Evolutionary conservation across 2,329 filamentous ascomycete species (phyloP).

Genomic region (Aspergillus fructus): DNA sequence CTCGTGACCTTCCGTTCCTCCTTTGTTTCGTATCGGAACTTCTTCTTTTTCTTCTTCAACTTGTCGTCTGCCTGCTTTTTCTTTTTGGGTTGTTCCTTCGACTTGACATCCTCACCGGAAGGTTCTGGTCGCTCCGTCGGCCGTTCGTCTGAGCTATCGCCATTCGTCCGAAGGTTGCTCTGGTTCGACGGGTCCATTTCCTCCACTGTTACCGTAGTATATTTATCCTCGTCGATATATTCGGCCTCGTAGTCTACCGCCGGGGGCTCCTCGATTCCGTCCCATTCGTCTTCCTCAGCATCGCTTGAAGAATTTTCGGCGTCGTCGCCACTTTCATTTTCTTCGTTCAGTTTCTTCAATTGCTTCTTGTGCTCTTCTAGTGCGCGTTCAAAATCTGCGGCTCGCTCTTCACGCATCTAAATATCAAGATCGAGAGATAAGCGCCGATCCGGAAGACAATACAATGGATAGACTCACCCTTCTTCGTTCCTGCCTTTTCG

Average conservation of each 20-base stretch:
- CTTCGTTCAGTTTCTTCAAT: slow-evolving; percentile 60
- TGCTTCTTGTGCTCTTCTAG: slow-evolving; percentile 73
- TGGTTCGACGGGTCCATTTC: slow-evolving; percentile 77
- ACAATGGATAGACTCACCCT: slow-evolving; percentile 58
- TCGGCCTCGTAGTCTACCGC: slow-evolving; percentile 79
- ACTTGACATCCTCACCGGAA: slow-evolving; percentile 25
- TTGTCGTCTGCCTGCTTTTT: slow-evolving; percentile 48
- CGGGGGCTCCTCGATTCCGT: slow-evolving; percentile 58
- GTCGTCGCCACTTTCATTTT: slow-evolving; percentile 23
- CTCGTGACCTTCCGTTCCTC: slow-evolving; percentile 67
- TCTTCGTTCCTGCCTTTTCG: slow-evolving; percentile 70
- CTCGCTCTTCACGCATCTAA: slow-evolving; percentile 80
- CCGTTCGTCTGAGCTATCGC: slow-evolving; percentile 28
- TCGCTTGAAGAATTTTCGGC: slow-evolving; percentile 20
- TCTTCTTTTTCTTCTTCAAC: slow-evolving; percentile 79
- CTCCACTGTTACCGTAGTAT: slow-evolving; percentile 92
- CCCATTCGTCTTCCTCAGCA: slow-evolving; percentile 59
- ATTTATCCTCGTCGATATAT: slow-evolving; percentile 94
- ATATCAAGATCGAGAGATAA: slow-evolving; percentile 3
- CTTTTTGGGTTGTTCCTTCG: slow-evolving; percentile 45
- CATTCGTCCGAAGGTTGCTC: slow-evolving; percentile 61
- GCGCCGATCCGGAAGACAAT: background rate
- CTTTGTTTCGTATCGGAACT: slow-evolving; percentile 92
- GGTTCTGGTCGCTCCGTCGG: slow-evolving; percentile 28
- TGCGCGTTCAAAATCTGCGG: slow-evolving; percentile 77